Conservation (phyloP, 345 rosid species). For the Alliaria petiolata region DNA sequence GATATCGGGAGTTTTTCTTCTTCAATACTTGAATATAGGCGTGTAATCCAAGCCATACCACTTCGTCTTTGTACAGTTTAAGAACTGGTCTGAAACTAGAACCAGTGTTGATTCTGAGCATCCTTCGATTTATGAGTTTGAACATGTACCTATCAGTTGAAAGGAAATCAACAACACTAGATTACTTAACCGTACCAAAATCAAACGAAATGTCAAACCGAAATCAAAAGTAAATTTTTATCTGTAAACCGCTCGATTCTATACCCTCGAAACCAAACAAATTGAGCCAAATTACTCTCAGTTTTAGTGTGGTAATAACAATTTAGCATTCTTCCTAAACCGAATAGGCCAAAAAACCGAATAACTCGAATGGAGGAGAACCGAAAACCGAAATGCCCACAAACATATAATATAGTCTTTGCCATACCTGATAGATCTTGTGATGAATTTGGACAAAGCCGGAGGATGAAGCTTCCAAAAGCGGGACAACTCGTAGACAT, state of each 20-base stretch:
- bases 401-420: background rate
- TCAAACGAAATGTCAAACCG: no score
- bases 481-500: constrained; percentile 46
- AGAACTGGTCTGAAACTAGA: constrained; percentile 37
- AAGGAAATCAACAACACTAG: background rate
- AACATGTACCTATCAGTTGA: constrained; percentile 48
- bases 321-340: no score
- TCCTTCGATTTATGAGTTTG: constrained; percentile 48
- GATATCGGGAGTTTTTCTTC: constrained; percentile 60
- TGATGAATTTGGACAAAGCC: constrained; percentile 39
- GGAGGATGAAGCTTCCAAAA: constrained; percentile 44
- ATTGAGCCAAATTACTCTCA: no score
- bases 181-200: no score
- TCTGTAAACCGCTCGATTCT: no score
- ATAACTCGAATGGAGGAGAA: no score
- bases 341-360: no score
- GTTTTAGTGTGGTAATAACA: no score
- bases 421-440: constrained; percentile 54
- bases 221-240: no score
- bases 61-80: constrained; percentile 47
- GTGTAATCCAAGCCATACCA: constrained; percentile 71
- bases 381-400: no score
- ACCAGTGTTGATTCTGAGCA: constrained; percentile 31
- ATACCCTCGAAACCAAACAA: no score
- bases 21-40: constrained; percentile 57